A percentile compares a stretch with the other conserved stretches of the same genome.
Conservation (phyloP, 1,284 basidiomycete species). For the Puccinia coronata region DNA sequence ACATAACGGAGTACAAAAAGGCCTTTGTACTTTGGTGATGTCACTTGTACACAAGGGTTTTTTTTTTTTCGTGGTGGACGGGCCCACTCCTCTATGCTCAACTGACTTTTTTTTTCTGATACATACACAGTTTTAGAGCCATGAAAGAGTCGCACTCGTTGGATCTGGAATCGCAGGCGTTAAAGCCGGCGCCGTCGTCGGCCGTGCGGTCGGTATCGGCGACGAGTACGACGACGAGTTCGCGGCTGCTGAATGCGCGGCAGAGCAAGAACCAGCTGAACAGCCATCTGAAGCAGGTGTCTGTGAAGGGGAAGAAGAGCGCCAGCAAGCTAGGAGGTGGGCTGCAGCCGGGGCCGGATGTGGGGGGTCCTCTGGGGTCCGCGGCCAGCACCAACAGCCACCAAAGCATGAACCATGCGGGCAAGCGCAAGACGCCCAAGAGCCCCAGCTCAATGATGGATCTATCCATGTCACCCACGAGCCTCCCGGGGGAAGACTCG, state of each 20-base stretch:
- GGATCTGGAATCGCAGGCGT: conserved; percentile 49
- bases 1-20: no score
- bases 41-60: no score
- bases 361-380: no score
- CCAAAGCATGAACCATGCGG: no score
- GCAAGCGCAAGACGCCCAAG: no score
- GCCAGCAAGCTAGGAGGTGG: background rate
- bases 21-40: no score
- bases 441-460: no score
- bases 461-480: no score
- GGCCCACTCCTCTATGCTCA: conserved; percentile 56
- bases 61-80: no score
- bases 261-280: background rate
- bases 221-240: background rate
- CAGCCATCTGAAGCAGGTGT: background rate
- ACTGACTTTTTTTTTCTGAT: conserved; percentile 58
- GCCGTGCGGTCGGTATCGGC: background rate
- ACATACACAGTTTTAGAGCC: conserved; percentile 12
- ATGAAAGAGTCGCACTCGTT: conserved; percentile 50
- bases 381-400: background rate
- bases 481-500: no score
- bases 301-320: background rate
- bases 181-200: background rate
- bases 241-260: background rate
- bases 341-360: no score